Conservation (phyloP, 345 rosid species). For the Anastatica hierochuntica region DNA sequence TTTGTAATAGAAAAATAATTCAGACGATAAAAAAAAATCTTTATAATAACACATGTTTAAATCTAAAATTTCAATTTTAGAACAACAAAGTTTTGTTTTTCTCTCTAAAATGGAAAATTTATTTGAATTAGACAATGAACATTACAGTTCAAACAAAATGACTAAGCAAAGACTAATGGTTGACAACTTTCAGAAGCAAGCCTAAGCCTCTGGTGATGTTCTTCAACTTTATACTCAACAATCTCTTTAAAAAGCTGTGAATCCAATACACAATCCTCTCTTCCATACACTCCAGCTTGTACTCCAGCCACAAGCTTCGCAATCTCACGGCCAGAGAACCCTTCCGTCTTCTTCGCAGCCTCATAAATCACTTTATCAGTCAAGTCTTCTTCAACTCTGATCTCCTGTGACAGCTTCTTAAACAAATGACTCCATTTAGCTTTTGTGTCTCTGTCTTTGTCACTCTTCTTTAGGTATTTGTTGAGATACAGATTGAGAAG, state of each 20-base stretch:
- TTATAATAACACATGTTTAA: no score
- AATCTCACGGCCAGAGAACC: conserved; percentile 92
- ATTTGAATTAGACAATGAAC: no score
- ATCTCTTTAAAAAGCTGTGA: conserved; percentile 61
- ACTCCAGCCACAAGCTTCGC: conserved; percentile 88
- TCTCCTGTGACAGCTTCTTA: conserved; percentile 52
- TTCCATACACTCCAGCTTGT: conserved; percentile 82
- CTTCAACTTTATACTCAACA: conserved; percentile 68
- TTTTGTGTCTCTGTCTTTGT: conserved; percentile 22
- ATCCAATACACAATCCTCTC: conserved; percentile 59
- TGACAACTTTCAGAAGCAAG: conserved; percentile 35
- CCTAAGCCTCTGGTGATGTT: conserved; percentile 69
- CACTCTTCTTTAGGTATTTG: conserved; percentile 42
- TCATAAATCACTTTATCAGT: conserved; percentile 55
- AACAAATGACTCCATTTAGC: conserved; percentile 34
- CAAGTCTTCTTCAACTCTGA: conserved; percentile 43
- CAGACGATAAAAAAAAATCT: no score
- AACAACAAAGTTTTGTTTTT: no score
- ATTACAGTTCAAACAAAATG: conserved; percentile 5
- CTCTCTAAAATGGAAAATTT: no score
- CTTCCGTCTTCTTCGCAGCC: conserved; percentile 78
- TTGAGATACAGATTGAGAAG: conserved; percentile 63
- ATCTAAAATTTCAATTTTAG: no score
- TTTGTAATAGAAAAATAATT: no score
- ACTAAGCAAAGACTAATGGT: conserved; percentile 18